These are phyloP conservation scores for Clonostachys rhizophaga DNA, from an alignment of 2,329 filamentous ascomycete species.

Conservation along the genomic window DNA sequence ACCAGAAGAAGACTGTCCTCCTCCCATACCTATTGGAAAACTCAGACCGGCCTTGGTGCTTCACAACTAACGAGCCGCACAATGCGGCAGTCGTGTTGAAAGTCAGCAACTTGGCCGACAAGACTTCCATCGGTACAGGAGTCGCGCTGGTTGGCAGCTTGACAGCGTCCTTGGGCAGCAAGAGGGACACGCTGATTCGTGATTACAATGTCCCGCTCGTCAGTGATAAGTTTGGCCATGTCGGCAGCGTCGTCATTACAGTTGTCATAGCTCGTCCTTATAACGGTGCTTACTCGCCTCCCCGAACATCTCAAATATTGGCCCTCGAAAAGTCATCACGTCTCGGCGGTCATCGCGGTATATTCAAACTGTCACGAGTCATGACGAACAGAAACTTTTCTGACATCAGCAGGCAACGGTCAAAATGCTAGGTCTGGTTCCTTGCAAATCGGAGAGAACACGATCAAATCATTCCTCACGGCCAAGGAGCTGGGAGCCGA, in stretches of 20 bases:
- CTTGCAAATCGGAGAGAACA: not conserved
- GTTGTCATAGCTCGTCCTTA: not conserved
- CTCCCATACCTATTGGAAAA: not conserved
- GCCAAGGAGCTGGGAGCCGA: not conserved
- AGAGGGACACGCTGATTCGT: not conserved
- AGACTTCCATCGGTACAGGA: not conserved
- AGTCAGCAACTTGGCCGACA: not conserved
- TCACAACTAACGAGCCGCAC: not conserved
- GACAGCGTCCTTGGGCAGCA: not conserved
- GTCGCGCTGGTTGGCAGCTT: not conserved
- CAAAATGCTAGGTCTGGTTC: not conserved
- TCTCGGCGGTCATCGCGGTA: not conserved
- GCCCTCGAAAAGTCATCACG: not conserved
- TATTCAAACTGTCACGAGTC: not conserved
- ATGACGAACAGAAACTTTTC: not conserved
- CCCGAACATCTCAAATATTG: not conserved
- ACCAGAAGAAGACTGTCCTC: not conserved
- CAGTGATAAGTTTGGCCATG: not conserved
- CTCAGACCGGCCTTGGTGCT: not conserved
- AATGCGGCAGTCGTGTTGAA: not conserved
- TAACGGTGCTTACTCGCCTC: not conserved
- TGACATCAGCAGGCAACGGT: not conserved
- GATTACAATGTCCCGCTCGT: not conserved
- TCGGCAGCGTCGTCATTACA: not conserved
- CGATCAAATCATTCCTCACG: not conserved